phyloP scores from a whole-genome alignment of 2,329 filamentous ascomycete species.

The Teratosphaeria destructans region DNA sequence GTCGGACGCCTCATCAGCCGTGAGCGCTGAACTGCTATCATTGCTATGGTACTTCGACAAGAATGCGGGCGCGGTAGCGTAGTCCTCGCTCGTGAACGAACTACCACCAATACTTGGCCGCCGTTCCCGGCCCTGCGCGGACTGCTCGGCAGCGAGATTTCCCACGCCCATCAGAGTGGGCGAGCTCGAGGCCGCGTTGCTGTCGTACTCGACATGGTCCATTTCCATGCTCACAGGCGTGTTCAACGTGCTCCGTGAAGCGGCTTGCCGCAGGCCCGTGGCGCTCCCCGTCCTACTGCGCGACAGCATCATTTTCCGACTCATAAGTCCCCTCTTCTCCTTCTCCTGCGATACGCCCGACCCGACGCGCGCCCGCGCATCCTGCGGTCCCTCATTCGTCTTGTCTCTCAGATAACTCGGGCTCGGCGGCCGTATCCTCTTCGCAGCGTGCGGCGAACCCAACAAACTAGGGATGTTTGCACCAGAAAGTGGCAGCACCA shows the following conservation, averaged over 20 bases:
- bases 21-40: conserved; percentile 6
- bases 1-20: conserved; percentile 23
- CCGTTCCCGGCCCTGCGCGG: conserved; percentile 3
- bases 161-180: conserved; percentile 22
- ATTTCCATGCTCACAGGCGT: background rate
- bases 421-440: conserved; percentile 17
- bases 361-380: background rate
- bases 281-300: conserved; percentile 16
- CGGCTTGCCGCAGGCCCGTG: background rate
- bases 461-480: background rate
- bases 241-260: conserved; percentile 5
- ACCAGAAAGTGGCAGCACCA: conserved; percentile 59
- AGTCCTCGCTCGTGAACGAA: conserved; percentile 35
- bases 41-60: conserved; percentile 18
- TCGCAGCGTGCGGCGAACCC: conserved; percentile 9
- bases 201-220: conserved; percentile 1
- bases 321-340: conserved; percentile 22
- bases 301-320: conserved; percentile 23
- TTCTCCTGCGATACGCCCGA: conserved; percentile 3
- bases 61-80: conserved; percentile 29
- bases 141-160: conserved; percentile 16
- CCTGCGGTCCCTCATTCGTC: conserved; percentile 1
- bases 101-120: conserved; percentile 26
- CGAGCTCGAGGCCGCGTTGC: conserved; percentile 15
- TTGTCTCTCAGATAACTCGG: conserved; percentile 18